Base-by-base conservation (phyloP, 306 rosid genomes). In the Quercus ilex region DNA sequence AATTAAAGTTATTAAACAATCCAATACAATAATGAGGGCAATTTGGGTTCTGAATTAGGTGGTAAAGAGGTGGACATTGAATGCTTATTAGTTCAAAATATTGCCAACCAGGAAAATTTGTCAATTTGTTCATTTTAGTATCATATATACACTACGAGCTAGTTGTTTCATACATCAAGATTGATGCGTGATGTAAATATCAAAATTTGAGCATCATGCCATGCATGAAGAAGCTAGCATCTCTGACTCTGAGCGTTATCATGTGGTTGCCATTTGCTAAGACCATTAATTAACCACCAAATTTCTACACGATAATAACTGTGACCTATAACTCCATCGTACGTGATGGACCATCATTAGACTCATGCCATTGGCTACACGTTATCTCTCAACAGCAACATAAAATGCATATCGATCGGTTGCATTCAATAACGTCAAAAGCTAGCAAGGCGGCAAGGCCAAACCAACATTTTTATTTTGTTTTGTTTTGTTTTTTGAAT, bases 61-160 rank as follows among this genome's bases (percentile, higher is more conserved):
- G 87, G 88, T 82, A 80, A 49, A 78, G 78, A 57, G 63, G 23
- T 59, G 65, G 30, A 26, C 14, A 59, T 59, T 59, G 30, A 59
- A 23, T 23, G 14, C 31, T 4, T 11, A 23, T 1, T 3, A 23
- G 14, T 17, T 59, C 26, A 2, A 20, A 59, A 59, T 59, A 18
- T 23, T 23, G 5, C 26, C 31, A 59, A 59, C 30, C 30, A 14
- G 65, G 30, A 58, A 58, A 58, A 58, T 12, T 20, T 20, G 5
- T 58, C 11, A 11, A 58, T 58, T 4, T 58, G 13, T 58, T 9
- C 64, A 1, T 20, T 58, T 58, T 10, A 58, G 11, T 58, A 58
- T 12, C 53, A 49, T 49, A 49, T 49, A 49, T 49, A 49, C 53
- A 12, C 15, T 49, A 13, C 53, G 17, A 49, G 53, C 4, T 49